A percentile compares a stretch with the other conserved stretches of the same genome.
These are phyloP conservation scores for Monilinia aucupariae DNA, from an alignment of 2,329 filamentous ascomycete species.

Conservation along the genomic window DNA sequence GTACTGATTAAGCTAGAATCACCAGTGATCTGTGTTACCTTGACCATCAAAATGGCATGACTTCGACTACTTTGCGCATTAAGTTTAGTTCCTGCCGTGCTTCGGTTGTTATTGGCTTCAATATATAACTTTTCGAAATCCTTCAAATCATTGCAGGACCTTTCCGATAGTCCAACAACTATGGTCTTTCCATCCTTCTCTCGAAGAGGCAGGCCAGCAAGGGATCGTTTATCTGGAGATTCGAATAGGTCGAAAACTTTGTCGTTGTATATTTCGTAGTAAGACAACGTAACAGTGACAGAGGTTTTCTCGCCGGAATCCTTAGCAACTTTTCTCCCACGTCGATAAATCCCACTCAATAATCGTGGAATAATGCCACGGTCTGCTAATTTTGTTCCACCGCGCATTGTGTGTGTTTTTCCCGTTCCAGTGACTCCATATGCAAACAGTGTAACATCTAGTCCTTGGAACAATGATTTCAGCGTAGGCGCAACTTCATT, in stretches of 20 bases:
- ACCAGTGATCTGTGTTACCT: conserved; percentile 70
- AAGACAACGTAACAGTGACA: conserved; percentile 73
- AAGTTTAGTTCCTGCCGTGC: conserved; percentile 85
- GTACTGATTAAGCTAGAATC: conserved; percentile 69
- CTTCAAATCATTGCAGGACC: conserved; percentile 74
- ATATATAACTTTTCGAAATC: conserved; percentile 90
- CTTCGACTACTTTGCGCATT: conserved; percentile 87
- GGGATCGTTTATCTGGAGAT: conserved; percentile 70
- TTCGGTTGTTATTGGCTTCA: conserved; percentile 83
- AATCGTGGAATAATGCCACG: conserved; percentile 82
- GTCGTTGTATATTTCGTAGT: conserved; percentile 97
- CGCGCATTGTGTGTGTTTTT: conserved; percentile 95
- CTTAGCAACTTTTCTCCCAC: conserved; percentile 78
- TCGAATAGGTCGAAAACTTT: conserved; percentile 90
- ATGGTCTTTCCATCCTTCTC: conserved; percentile 84
- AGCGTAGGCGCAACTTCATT: conserved; percentile 88
- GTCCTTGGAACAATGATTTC: conserved; percentile 85
- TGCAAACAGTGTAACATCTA: conserved; percentile 84
- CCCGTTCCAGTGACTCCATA: conserved; percentile 92
- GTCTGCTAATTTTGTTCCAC: conserved; percentile 78
- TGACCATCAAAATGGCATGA: conserved; percentile 87
- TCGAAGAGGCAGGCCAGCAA: conserved; percentile 72
- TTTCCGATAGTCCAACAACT: conserved; percentile 79
- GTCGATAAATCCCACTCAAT: conserved; percentile 77
- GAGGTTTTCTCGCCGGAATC: conserved; percentile 65